These are phyloP conservation scores for Suillus discolor DNA, from an alignment of 768 basidiomycete genomes.

Conservation along the genomic window DNA sequence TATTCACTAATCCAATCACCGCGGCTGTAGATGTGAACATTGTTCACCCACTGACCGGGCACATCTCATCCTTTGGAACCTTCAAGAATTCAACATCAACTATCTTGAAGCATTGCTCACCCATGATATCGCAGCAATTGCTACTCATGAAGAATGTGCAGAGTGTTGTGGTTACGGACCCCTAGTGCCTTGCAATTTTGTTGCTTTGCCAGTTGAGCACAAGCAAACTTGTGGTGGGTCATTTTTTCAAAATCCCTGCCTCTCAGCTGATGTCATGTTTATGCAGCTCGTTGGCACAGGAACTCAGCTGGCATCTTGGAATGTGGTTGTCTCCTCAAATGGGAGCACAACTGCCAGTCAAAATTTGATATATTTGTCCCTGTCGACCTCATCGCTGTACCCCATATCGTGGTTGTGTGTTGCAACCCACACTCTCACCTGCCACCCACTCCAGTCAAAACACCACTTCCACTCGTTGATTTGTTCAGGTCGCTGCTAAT, in stretches of 20 bases:
- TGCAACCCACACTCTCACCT: slow-evolving; percentile 9
- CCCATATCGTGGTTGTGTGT: neutral
- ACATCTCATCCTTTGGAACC: neutral
- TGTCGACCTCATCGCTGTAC: neutral
- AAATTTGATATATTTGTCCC: neutral
- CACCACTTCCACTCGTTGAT: neutral
- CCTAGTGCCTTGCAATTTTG: neutral
- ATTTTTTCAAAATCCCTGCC: neutral
- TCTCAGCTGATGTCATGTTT: neutral
- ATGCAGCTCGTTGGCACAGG: neutral
- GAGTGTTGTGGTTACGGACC: neutral
- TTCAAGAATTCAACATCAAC: neutral
- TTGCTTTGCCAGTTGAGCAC: neutral
- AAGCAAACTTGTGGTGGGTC: neutral
- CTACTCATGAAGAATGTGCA: neutral
- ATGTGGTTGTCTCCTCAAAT: neutral
- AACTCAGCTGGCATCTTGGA: neutral
- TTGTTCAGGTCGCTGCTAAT: neutral
- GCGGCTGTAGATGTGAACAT: neutral
- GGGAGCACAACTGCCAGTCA: neutral
- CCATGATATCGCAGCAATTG: neutral
- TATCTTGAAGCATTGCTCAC: neutral
- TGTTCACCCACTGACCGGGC: neutral
- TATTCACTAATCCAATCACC: neutral
- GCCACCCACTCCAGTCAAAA: slow-evolving; percentile 26